Conservation (phyloP, 2,329 filamentous ascomycete species). For the Fusarium denticulatum region DNA sequence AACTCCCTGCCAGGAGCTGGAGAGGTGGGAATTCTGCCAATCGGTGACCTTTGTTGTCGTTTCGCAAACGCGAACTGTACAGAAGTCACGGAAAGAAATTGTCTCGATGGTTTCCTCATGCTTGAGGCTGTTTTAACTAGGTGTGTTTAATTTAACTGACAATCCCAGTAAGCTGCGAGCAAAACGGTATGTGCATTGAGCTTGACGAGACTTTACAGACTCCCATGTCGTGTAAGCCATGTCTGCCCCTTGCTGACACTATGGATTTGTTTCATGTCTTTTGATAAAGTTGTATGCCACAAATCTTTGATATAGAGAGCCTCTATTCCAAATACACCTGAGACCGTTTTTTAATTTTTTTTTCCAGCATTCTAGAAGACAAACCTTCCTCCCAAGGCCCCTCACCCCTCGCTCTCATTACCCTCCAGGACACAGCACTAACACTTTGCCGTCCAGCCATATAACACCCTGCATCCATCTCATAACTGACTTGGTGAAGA, state of each 20-base stretch:
- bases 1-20: neutral
- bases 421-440: fast-evolving
- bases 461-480: neutral
- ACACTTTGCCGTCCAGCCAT: no score
- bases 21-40: fast-evolving
- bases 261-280: neutral
- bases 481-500: neutral
- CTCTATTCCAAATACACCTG: fast-evolving
- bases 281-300: fast-evolving
- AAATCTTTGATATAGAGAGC: neutral
- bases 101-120: neutral
- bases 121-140: no score
- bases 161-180: neutral
- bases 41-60: neutral
- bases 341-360: fast-evolving
- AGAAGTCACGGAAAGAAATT: no score
- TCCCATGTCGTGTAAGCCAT: neutral
- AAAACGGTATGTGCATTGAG: neutral
- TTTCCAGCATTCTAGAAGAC: neutral
- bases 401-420: no score
- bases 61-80: neutral
- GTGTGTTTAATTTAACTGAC: no score
- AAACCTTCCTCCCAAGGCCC: fast-evolving
- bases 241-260: neutral
- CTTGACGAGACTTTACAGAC: neutral